phyloP scores from a whole-genome alignment of 2,329 filamentous ascomycete genomes.

The Sclerotinia subarctica region DNA sequence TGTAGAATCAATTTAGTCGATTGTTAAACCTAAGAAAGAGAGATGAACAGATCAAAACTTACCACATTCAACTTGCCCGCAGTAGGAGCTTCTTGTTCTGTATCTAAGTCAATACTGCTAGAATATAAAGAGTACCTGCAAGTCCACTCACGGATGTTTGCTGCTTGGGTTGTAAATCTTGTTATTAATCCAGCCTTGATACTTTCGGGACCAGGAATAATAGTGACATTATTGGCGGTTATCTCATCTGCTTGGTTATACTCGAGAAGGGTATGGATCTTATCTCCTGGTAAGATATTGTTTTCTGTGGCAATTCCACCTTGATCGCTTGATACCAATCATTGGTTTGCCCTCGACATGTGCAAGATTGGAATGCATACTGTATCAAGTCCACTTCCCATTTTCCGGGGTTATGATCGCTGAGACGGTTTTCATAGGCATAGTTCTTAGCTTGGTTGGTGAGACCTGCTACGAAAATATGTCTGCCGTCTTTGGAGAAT shows the following conservation, averaged over 20 bases:
- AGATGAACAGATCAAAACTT: not conserved
- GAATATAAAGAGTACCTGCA: not conserved
- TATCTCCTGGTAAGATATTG: constrained; percentile 7
- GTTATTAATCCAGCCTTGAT: not conserved
- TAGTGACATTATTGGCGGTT: not conserved
- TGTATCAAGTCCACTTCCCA: constrained; percentile 18
- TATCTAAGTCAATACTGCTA: not conserved
- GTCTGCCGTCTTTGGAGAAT: constrained; percentile 23
- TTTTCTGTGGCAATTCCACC: not conserved
- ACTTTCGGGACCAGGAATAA: not conserved
- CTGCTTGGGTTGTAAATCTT: not conserved
- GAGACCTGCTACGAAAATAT: constrained; percentile 27
- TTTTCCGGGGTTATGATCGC: constrained; percentile 26
- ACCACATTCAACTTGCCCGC: constrained; percentile 1
- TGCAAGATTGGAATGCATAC: not conserved
- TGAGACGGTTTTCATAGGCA: constrained; percentile 29
- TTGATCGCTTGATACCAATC: not conserved
- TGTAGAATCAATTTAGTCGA: not conserved
- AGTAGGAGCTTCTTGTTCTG: not conserved
- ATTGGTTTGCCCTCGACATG: not conserved
- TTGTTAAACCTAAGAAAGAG: not conserved
- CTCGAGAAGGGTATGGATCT: not conserved
- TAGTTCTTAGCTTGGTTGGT: constrained; percentile 24
- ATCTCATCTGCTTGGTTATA: not conserved
- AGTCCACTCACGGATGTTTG: not conserved